phyloP scores from a whole-genome alignment of 2,329 filamentous ascomycete species.

The Tolypocladium cylindrosporum region DNA sequence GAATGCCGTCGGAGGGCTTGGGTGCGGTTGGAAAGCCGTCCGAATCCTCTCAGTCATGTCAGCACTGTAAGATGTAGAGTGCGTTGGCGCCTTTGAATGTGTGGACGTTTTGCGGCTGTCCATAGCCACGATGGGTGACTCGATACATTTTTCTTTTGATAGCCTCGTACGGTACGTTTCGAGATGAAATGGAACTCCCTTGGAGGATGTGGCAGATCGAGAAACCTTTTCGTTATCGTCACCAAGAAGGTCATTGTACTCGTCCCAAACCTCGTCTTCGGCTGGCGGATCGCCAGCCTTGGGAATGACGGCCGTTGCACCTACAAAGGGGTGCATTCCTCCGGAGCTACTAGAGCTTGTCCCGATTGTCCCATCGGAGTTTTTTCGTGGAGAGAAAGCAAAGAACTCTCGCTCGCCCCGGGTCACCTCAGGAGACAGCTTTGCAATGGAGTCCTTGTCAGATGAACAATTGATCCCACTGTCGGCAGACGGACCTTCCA shows the following conservation, averaged over 20 bases:
- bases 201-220: slow-evolving; percentile 45
- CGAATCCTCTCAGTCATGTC: slow-evolving; percentile 45
- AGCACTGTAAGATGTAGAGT: slow-evolving; percentile 43
- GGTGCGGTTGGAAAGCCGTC: slow-evolving; percentile 33
- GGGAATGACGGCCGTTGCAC: slow-evolving; percentile 58
- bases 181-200: slow-evolving; percentile 45
- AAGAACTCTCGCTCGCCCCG: slow-evolving; percentile 54
- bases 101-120: slow-evolving; percentile 20
- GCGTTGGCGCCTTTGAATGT: slow-evolving; percentile 22
- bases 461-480: slow-evolving; percentile 20
- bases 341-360: slow-evolving; percentile 54
- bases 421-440: slow-evolving; percentile 18
- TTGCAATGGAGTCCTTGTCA: slow-evolving; percentile 18
- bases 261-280: slow-evolving; percentile 89
- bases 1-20: slow-evolving; percentile 32
- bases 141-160: slow-evolving; percentile 26
- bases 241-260: slow-evolving; percentile 82
- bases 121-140: slow-evolving; percentile 36
- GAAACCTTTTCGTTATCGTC: slow-evolving; percentile 39
- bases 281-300: slow-evolving; percentile 49
- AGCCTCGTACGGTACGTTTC: slow-evolving; percentile 34
- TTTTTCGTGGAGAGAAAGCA: slow-evolving; percentile 61
- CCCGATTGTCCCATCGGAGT: slow-evolving; percentile 50
- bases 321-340: slow-evolving; percentile 43
- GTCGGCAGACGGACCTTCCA: slow-evolving; percentile 23